Evolutionary conservation across 768 basidiomycete genomes (phyloP).

Genomic region (Austroboletus eburneus): DNA sequence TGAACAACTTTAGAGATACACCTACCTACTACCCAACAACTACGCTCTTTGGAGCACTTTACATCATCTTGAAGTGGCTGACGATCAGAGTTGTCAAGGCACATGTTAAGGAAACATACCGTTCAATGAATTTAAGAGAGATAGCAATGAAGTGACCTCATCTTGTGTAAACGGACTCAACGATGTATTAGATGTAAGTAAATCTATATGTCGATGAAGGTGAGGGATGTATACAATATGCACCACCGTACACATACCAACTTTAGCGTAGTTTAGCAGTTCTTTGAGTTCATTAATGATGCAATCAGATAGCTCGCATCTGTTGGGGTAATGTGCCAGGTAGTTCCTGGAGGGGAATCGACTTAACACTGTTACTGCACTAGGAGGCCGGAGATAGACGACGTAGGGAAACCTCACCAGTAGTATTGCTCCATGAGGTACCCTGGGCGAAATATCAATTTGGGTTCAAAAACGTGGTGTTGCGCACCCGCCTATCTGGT

Average conservation of each 20-base stretch:
- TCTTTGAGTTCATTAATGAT: constrained; percentile 1
- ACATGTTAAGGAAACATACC: neutral
- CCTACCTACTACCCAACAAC: neutral
- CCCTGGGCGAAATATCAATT: neutral
- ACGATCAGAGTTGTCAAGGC: neutral
- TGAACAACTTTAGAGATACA: neutral
- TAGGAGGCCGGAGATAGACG: no score
- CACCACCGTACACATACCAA: neutral
- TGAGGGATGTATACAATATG: neutral
- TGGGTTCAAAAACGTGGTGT: neutral
- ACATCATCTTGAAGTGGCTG: neutral
- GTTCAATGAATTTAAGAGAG: neutral
- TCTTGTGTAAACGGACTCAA: neutral
- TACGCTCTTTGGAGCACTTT: no score
- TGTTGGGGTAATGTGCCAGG: constrained; percentile 6
- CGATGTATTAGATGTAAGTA: neutral
- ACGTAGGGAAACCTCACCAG: neutral
- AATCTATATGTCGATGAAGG: neutral
- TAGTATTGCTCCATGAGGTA: neutral
- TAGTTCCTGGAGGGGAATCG: neutral
- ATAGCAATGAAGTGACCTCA: neutral
- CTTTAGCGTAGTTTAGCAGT: neutral
- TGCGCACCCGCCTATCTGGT: neutral
- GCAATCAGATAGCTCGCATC: constrained; percentile 16
- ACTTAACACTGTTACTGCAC: neutral